Conservation (phyloP, 108 stramenopile genomes). For the Nitzschia palea region DNA sequence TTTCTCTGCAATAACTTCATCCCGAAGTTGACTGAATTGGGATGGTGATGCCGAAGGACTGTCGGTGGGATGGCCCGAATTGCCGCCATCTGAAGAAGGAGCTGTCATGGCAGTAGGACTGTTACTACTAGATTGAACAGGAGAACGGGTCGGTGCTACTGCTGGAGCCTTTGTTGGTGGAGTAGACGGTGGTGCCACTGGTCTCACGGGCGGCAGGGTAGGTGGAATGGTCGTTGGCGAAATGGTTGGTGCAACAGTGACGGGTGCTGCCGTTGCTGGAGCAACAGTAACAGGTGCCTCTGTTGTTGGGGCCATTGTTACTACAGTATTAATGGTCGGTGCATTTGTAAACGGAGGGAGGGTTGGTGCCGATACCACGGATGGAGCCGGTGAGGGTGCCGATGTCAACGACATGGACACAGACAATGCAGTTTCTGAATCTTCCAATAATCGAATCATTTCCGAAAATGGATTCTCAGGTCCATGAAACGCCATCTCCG, state of each 20-base stretch:
- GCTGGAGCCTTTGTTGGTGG: slow-evolving; percentile 11
- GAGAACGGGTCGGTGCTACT: background rate
- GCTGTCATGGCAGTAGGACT: background rate
- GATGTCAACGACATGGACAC: too few species aligned
- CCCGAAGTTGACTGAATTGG: background rate
- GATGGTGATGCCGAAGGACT: background rate
- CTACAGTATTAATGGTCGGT: too few species aligned
- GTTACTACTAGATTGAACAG: background rate
- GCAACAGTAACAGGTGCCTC: background rate
- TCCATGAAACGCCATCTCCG: too few species aligned
- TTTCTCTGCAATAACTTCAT: slow-evolving; percentile 24
- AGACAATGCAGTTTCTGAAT: too few species aligned
- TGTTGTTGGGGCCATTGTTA: background rate
- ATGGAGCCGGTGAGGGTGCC: too few species aligned
- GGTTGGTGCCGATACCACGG: too few species aligned
- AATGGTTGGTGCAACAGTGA: background rate
- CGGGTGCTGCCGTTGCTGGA: background rate
- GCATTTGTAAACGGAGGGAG: too few species aligned
- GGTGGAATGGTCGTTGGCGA: slow-evolving; percentile 15
- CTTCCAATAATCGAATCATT: too few species aligned
- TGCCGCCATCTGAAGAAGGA: background rate
- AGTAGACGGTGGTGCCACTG: background rate
- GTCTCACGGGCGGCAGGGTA: background rate
- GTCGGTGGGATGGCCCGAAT: background rate
- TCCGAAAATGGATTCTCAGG: too few species aligned